Evolutionary conservation across 2,329 filamentous ascomycete species (phyloP).

Genomic region (Blastomyces gilchristii): DNA sequence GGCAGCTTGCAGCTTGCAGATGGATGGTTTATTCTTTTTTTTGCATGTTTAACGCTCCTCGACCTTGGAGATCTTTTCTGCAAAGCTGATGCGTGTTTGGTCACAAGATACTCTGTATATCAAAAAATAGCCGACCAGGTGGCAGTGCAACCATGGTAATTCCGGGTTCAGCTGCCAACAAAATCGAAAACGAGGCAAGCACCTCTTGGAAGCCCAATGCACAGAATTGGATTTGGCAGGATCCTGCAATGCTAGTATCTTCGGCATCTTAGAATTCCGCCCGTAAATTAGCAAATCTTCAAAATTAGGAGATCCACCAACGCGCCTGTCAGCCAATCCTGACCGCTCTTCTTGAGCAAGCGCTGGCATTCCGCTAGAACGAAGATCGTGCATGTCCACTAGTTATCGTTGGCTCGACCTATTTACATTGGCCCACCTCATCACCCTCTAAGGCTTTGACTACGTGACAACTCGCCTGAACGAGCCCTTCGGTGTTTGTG

Average conservation of each 20-base stretch:
- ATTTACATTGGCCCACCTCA: background rate
- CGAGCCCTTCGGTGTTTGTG: background rate
- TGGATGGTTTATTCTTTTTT: background rate
- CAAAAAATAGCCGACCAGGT: background rate
- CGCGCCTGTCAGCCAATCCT: slow-evolving; percentile 10
- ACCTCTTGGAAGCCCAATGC: background rate
- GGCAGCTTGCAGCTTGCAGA: background rate
- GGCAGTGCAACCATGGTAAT: background rate
- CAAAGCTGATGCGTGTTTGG: background rate
- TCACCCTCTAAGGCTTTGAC: background rate
- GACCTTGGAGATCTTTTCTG: background rate
- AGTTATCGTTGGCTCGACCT: background rate
- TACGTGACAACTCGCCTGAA: background rate
- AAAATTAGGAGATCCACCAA: background rate
- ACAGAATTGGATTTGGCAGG: background rate
- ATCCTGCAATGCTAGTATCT: background rate
- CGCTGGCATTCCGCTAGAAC: background rate
- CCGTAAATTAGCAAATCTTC: background rate
- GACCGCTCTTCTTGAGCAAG: background rate
- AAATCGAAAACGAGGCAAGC: background rate
- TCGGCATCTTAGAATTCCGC: background rate
- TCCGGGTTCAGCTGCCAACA: too few relatives aligned
- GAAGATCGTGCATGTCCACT: background rate
- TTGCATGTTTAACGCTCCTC: background rate
- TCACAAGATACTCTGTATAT: background rate